Percentiles rank a stretch among this genome's conserved stretches.
These are phyloP conservation scores for Cokeromyces recurvatus DNA, from an alignment of 371 early-diverging fungal species.

Conservation along the genomic window DNA sequence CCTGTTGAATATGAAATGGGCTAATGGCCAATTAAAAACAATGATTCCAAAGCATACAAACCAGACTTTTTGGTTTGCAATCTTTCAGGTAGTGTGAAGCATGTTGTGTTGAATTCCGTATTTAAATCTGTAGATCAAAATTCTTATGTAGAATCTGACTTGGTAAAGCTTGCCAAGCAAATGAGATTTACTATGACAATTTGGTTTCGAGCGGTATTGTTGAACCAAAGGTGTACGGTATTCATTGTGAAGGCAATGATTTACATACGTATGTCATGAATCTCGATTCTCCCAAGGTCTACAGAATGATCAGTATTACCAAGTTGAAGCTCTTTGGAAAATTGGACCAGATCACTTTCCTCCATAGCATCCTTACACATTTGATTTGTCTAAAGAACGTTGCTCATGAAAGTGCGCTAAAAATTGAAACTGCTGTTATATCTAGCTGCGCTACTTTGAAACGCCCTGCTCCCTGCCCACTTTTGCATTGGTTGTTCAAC, in stretches of 20 bases:
- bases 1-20: constrained; percentile 13
- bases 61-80: constrained; percentile 11
- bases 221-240: constrained; percentile 8
- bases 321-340: constrained; percentile 9
- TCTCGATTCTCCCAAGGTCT: constrained; percentile 14
- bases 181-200: constrained; percentile 8
- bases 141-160: constrained; percentile 12
- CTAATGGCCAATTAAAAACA: constrained; percentile 5
- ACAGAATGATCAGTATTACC: constrained; percentile 8
- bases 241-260: constrained; percentile 15
- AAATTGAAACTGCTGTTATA: constrained; percentile 6
- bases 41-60: neutral
- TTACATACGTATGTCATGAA: constrained; percentile 10
- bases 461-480: constrained; percentile 9
- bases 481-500: constrained; percentile 4
- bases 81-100: constrained; percentile 2
- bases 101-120: constrained; percentile 7
- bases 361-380: constrained; percentile 11
- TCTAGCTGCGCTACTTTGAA: constrained; percentile 10
- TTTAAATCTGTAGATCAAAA: constrained; percentile 8
- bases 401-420: constrained; percentile 11
- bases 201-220: constrained; percentile 5
- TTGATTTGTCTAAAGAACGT: constrained; percentile 11
- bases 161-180: constrained; percentile 12
- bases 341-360: constrained; percentile 14